Conservation (phyloP, 371 early-diverging fungal genomes). For the Lichtheimia corymbifera region DNA sequence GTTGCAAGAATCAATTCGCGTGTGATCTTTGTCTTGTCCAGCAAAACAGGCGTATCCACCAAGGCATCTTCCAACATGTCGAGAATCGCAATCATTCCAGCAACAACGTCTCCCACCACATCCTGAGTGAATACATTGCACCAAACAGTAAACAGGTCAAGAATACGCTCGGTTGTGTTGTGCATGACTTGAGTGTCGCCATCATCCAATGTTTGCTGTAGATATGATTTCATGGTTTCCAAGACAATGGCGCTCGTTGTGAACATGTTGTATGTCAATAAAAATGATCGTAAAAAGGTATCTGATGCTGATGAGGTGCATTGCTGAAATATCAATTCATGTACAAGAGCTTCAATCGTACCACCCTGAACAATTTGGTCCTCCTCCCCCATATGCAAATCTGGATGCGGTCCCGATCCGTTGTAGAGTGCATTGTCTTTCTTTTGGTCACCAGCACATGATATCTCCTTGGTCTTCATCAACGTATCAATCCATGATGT, state of each 20-base stretch:
- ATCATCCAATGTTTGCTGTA: constrained; percentile 3
- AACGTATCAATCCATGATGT: constrained; percentile 11
- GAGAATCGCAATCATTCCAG: constrained; percentile 38
- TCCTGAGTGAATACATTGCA: constrained; percentile 31
- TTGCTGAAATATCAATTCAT: constrained; percentile 62
- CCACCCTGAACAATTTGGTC: constrained; percentile 48
- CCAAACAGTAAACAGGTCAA: constrained; percentile 34
- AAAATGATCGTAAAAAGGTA: constrained; percentile 45
- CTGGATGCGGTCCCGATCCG: constrained; percentile 1
- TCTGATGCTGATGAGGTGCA: constrained; percentile 2
- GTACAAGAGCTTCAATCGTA: constrained; percentile 64
- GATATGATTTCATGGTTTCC: constrained; percentile 52
- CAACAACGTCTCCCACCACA: constrained; percentile 46
- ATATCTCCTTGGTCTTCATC: not conserved
- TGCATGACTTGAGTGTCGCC: not conserved
- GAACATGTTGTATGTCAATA: constrained; percentile 61
- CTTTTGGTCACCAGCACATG: too few species aligned
- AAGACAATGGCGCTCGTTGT: constrained; percentile 52
- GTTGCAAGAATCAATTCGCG: constrained; percentile 34
- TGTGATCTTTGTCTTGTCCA: constrained; percentile 8
- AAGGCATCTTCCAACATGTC: constrained; percentile 10
- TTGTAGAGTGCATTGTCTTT: not conserved
- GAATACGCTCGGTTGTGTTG: constrained; percentile 1
- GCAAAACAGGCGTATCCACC: not conserved
- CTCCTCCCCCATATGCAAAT: constrained; percentile 12